Percentiles rank a stretch among this genome's conserved stretches.
phyloP scores from a whole-genome alignment of 345 rosid species.

The Raphanus sativus region DNA sequence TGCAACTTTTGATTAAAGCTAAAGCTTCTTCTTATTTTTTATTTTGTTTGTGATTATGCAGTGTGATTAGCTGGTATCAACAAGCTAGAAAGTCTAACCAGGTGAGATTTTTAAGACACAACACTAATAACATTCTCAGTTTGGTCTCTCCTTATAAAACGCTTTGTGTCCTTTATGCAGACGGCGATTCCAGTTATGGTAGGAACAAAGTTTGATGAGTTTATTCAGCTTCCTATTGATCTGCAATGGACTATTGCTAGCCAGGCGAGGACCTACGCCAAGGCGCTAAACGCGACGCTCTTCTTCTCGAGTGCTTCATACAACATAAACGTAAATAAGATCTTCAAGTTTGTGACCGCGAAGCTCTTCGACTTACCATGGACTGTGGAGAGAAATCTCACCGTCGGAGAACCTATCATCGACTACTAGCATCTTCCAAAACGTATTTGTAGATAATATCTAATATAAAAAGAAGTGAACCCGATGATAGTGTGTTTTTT shows the following conservation, averaged over 20 bases:
- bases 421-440: slow-evolving; percentile 50
- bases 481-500: not conserved
- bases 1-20: not conserved
- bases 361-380: slow-evolving; percentile 89
- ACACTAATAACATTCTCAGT: not conserved
- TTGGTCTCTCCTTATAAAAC: not conserved
- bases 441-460: slow-evolving; percentile 9
- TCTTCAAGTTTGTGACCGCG: slow-evolving; percentile 93
- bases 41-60: slow-evolving; percentile 30
- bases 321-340: slow-evolving; percentile 94
- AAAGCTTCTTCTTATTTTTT: not conserved
- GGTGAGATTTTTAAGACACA: slow-evolving; percentile 36
- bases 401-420: slow-evolving; percentile 82
- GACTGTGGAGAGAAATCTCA: slow-evolving; percentile 81
- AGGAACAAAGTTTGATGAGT: slow-evolving; percentile 94
- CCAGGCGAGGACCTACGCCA: slow-evolving; percentile 90
- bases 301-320: slow-evolving; percentile 92
- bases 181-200: slow-evolving; percentile 80
- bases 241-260: slow-evolving; percentile 86
- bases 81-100: slow-evolving; percentile 80
- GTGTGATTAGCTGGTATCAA: slow-evolving; percentile 76
- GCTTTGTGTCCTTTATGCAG: slow-evolving; percentile 29
- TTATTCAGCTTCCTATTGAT: slow-evolving; percentile 91
- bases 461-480: slow-evolving; percentile 3
- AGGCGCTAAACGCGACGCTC: slow-evolving; percentile 75